phyloP scores from a whole-genome alignment of 73 alveolate species.

The Tetrahymena malaccensis region DNA sequence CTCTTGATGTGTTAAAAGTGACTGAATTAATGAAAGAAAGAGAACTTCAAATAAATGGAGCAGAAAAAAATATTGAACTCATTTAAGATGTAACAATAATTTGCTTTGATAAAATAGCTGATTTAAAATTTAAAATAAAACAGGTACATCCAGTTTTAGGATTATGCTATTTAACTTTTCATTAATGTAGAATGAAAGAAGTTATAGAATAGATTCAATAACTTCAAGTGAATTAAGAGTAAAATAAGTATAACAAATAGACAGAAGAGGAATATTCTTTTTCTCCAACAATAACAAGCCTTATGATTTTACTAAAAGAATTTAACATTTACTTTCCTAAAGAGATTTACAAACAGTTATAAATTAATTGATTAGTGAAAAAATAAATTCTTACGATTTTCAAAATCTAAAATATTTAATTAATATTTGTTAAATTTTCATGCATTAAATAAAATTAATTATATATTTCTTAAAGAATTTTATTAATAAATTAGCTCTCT shows the following conservation, averaged over 20 bases:
- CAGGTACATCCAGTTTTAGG: not conserved
- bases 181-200: not conserved
- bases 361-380: not conserved
- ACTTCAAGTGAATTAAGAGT: not conserved
- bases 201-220: not conserved
- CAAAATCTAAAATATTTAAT: no score
- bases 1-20: not conserved
- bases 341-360: not conserved
- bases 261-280: not conserved
- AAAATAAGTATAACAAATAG: not conserved
- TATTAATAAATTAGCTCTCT: no score
- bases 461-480: not conserved
- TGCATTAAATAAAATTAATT: no score
- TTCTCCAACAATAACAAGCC: not conserved
- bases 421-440: no score
- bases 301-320: not conserved
- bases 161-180: not conserved
- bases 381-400: not conserved
- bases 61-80: not conserved
- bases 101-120: not conserved
- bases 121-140: not conserved
- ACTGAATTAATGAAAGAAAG: not conserved
- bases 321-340: not conserved
- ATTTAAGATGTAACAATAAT: not conserved
- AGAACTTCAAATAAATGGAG: not conserved